These are phyloP conservation scores for Hyphopichia homilentoma DNA, from an alignment of 805 yeast species.

Conservation along the genomic window DNA sequence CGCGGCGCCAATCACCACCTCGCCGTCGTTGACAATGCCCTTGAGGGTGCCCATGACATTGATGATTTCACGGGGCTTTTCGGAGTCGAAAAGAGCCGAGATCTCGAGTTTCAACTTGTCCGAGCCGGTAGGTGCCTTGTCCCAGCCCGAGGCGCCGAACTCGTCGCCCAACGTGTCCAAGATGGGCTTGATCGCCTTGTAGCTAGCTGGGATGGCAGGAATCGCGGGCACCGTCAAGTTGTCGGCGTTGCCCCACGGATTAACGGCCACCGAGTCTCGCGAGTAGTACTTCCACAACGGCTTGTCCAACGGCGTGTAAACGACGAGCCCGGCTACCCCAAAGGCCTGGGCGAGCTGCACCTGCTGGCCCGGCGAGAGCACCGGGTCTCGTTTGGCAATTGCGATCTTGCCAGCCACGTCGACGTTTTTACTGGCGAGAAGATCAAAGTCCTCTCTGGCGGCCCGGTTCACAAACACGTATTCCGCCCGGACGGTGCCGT, in stretches of 20 bases:
- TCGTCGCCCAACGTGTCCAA: slow-evolving; percentile 15
- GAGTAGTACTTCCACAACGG: no score
- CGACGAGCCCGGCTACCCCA: slow-evolving; percentile 25
- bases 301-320: no score
- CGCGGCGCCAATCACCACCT: slow-evolving; percentile 36
- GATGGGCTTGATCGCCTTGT: slow-evolving; percentile 21
- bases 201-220: slow-evolving; percentile 26
- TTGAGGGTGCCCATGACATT: slow-evolving; percentile 30
- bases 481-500: slow-evolving; percentile 20
- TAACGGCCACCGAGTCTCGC: slow-evolving; percentile 16
- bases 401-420: slow-evolving; percentile 22
- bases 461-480: slow-evolving; percentile 33
- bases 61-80: slow-evolving; percentile 14
- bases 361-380: slow-evolving; percentile 19
- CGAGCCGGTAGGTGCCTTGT: slow-evolving; percentile 17
- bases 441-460: slow-evolving; percentile 20
- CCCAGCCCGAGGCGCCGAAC: slow-evolving; percentile 15
- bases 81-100: slow-evolving; percentile 9
- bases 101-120: slow-evolving; percentile 12
- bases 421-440: slow-evolving; percentile 15
- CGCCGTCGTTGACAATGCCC: slow-evolving; percentile 39
- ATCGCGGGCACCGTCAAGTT: slow-evolving; percentile 11
- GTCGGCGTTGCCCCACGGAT: slow-evolving; percentile 4
- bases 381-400: slow-evolving; percentile 16
- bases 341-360: slow-evolving; percentile 18